These are phyloP conservation scores for Artemisia annua DNA, from an alignment of 129 eudicot species.

Conservation along the genomic window DNA sequence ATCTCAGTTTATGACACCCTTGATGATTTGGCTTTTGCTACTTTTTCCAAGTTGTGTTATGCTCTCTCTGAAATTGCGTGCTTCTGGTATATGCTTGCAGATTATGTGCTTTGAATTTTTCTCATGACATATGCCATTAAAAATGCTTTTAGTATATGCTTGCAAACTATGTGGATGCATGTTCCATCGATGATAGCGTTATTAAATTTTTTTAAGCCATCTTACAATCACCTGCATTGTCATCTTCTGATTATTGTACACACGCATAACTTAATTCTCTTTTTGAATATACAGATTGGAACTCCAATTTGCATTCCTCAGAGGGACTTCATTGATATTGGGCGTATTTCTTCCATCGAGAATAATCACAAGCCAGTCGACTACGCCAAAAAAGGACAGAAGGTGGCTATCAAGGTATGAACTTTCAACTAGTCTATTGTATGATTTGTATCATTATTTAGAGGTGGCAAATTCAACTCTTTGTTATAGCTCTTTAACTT, in stretches of 20 bases:
- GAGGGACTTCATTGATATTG: slow-evolving; percentile 80
- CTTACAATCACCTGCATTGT: neutral
- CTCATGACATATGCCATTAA: neutral
- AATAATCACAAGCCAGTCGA: slow-evolving; percentile 93
- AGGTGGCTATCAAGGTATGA: slow-evolving; percentile 93
- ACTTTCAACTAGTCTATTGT: neutral
- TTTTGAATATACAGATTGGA: slow-evolving; percentile 53
- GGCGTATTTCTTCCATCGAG: slow-evolving; percentile 88
- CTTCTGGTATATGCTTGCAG: neutral
- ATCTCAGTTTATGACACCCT: neutral
- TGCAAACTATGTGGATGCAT: neutral
- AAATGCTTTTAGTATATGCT: neutral
- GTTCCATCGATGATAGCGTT: neutral
- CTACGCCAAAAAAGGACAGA: slow-evolving; percentile 86
- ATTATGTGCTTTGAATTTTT: neutral
- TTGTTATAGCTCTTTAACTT: neutral
- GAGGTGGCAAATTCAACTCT: neutral
- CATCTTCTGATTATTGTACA: neutral
- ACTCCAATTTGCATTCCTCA: slow-evolving; percentile 91
- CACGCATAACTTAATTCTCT: neutral
- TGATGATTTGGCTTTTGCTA: too few relatives aligned
- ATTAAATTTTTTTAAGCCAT: neutral
- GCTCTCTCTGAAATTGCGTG: too few relatives aligned
- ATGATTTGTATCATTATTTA: neutral
- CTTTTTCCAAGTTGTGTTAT: too few relatives aligned